Evolutionary conservation across 805 yeast genomes (phyloP).

Genomic region (Ogataea philodendri): DNA sequence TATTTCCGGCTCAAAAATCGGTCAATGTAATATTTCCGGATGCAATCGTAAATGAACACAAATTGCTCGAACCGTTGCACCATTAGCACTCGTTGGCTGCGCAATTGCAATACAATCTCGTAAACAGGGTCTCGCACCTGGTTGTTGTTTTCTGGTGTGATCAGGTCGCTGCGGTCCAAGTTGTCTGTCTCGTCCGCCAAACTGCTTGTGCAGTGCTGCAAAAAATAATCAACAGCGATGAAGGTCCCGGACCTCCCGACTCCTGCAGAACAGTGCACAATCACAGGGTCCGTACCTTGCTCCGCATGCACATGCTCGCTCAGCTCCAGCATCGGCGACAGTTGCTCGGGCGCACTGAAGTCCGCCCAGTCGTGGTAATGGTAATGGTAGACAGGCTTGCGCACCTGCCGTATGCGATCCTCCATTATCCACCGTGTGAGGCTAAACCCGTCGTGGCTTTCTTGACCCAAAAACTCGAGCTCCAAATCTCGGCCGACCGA

Average conservation of each 20-base stretch:
- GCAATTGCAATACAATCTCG: slow-evolving; percentile 42
- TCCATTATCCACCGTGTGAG: slow-evolving; percentile 22
- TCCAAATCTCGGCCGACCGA: slow-evolving; percentile 6
- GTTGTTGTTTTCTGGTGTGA: slow-evolving; percentile 22
- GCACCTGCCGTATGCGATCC: slow-evolving; percentile 3
- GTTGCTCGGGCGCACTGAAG: slow-evolving; percentile 38
- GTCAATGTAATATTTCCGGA: slow-evolving; percentile 21
- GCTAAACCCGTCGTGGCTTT: slow-evolving; percentile 5
- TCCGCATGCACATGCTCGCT: slow-evolving; percentile 17
- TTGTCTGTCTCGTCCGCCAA: slow-evolving; percentile 6
- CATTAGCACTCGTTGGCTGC: slow-evolving; percentile 52
- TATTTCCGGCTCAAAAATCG: slow-evolving; percentile 11
- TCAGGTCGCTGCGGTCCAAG: slow-evolving; percentile 16
- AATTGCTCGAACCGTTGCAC: slow-evolving; percentile 53
- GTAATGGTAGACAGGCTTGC: slow-evolving; percentile 33
- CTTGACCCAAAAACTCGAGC: slow-evolving; percentile 12
- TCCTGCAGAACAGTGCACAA: slow-evolving; percentile 60
- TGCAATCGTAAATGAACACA: slow-evolving; percentile 45
- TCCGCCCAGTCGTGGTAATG: slow-evolving; percentile 47
- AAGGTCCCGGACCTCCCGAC: slow-evolving; percentile 59
- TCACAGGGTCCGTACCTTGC: slow-evolving; percentile 22
- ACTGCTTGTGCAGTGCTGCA: slow-evolving; percentile 17
- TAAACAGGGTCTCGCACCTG: slow-evolving; percentile 40
- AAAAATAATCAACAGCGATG: slow-evolving; percentile 44
- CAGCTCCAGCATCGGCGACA: slow-evolving; percentile 32